Conservation (phyloP, 805 yeast genomes). For the Scheffersomyces amazonensis region DNA sequence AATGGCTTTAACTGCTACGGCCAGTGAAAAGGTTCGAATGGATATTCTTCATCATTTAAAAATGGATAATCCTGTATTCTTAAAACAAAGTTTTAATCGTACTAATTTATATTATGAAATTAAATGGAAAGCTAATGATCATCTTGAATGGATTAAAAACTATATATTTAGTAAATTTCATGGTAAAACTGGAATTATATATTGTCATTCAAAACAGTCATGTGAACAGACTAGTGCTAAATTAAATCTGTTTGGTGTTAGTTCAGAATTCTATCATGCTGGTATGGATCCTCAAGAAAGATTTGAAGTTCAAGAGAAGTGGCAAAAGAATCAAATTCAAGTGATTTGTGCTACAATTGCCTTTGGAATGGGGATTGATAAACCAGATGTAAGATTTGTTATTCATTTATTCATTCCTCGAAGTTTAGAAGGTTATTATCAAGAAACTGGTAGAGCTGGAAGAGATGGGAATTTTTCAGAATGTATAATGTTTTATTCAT, state of each 20-base stretch:
- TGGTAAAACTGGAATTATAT: constrained; percentile 79
- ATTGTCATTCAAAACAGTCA: constrained; percentile 85
- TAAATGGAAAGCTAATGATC: constrained; percentile 56
- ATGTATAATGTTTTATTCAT: constrained; percentile 79
- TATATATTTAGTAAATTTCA: constrained; percentile 49
- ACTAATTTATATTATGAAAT: constrained; percentile 82
- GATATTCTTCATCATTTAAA: constrained; percentile 82
- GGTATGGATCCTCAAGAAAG: constrained; percentile 87
- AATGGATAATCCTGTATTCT: constrained; percentile 55
- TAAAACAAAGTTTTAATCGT: constrained; percentile 91
- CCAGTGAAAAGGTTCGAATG: constrained; percentile 82
- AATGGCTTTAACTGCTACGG: constrained; percentile 97
- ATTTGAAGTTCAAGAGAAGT: constrained; percentile 62
- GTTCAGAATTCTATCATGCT: constrained; percentile 82
- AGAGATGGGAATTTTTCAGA: constrained; percentile 85
- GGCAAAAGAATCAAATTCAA: constrained; percentile 74
- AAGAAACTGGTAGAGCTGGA: constrained; percentile 98
- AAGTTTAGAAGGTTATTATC: constrained; percentile 93
- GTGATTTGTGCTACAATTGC: constrained; percentile 97
- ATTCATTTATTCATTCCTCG: constrained; percentile 86
- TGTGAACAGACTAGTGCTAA: constrained; percentile 79
- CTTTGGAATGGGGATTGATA: constrained; percentile 99
- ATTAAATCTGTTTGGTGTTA: constrained; percentile 59
- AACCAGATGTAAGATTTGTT: constrained; percentile 91
- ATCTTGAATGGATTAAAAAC: constrained; percentile 57